Evolutionary conservation across 2,329 filamentous ascomycete genomes (phyloP).

Genomic region (Incumbomyces lentus): DNA sequence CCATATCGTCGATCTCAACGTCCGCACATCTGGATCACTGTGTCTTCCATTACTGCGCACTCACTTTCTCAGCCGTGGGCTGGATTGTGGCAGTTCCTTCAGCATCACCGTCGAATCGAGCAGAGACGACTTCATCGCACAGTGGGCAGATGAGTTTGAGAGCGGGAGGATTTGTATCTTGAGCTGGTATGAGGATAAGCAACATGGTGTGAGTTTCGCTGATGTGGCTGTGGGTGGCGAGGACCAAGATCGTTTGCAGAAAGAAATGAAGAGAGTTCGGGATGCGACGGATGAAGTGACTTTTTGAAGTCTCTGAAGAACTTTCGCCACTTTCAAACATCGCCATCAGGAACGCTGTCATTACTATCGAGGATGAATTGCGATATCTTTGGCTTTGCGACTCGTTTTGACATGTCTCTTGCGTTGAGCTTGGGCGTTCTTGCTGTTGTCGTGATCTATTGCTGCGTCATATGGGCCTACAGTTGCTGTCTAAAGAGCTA

Average conservation of each 20-base stretch:
- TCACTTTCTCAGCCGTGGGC: not conserved
- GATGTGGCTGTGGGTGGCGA: not conserved
- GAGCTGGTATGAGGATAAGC: not conserved
- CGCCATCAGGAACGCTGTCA: no score
- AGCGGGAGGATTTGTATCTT: not conserved
- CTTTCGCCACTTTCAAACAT: no score
- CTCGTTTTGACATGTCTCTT: no score
- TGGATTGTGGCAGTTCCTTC: not conserved
- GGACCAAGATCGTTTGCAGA: not conserved
- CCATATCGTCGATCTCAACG: not conserved
- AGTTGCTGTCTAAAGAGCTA: no score
- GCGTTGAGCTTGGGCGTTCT: no score
- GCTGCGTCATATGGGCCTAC: no score
- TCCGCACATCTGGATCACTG: not conserved
- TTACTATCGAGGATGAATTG: no score
- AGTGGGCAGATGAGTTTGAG: not conserved
- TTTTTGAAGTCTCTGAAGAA: no score
- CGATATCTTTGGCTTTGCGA: no score
- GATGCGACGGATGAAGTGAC: no score
- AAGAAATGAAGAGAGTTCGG: no score
- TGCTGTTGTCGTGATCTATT: no score
- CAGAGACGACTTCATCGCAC: not conserved
- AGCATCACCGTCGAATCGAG: not conserved
- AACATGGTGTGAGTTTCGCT: not conserved
- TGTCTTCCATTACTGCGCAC: not conserved